A percentile compares a stretch with the other conserved stretches of the same genome.
Evolutionary conservation across 306 rosid genomes (phyloP).

Genomic region (Parietaria judaica): DNA sequence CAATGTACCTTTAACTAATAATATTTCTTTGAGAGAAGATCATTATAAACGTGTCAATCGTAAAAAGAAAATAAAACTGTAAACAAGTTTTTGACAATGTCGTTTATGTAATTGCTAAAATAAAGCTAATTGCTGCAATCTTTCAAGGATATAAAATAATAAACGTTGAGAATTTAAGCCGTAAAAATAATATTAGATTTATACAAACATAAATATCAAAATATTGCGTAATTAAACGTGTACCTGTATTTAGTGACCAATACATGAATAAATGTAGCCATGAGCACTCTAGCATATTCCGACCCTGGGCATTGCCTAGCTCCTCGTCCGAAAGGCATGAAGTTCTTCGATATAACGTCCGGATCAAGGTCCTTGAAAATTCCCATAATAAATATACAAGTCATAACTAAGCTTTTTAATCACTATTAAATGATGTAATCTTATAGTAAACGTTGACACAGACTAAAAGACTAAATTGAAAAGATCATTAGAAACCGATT

Average conservation of each 20-base stretch:
- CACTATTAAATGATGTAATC: neutral
- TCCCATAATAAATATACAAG: neutral
- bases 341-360: constrained; percentile 2
- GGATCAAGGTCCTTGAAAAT: neutral
- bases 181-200: too few species aligned
- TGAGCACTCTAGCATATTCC: neutral
- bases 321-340: constrained; percentile 3
- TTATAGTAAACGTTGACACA: too few species aligned
- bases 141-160: too few species aligned
- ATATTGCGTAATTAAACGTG: neutral
- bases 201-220: too few species aligned
- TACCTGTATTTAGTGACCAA: constrained; percentile 39
- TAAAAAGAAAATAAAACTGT: too few species aligned
- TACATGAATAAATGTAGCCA: constrained; percentile 32
- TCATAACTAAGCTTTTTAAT: neutral
- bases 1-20: too few species aligned
- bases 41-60: too few species aligned
- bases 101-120: too few species aligned
- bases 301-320: neutral
- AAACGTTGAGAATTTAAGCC: too few species aligned
- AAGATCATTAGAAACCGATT: neutral
- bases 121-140: too few species aligned
- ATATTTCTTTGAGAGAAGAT: too few species aligned
- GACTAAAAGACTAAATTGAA: neutral
- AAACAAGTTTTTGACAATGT: too few species aligned